phyloP scores from a whole-genome alignment of 345 rosid species.

The Murraya paniculata region DNA sequence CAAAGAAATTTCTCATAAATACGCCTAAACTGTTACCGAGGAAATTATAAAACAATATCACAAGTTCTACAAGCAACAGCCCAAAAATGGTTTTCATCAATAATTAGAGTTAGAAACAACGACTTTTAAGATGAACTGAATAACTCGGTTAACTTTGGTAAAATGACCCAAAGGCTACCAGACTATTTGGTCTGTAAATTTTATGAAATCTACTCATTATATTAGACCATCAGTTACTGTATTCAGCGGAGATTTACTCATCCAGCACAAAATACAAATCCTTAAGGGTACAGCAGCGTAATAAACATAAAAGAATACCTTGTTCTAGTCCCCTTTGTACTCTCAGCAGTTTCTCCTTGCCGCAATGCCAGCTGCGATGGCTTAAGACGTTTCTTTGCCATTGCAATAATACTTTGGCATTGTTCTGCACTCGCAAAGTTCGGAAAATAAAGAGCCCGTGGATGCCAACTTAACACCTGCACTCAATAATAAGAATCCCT shows the following conservation, averaged over 20 bases:
- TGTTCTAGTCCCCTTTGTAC: slow-evolving; percentile 66
- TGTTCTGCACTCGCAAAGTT: slow-evolving; percentile 62
- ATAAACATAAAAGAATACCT: slow-evolving; percentile 32
- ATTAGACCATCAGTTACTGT: neutral
- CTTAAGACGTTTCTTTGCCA: slow-evolving; percentile 47
- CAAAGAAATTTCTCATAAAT: slow-evolving; percentile 24
- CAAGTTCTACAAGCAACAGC: slow-evolving; percentile 4
- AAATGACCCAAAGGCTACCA: neutral
- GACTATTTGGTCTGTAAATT: no score
- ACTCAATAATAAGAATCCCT: slow-evolving; percentile 2
- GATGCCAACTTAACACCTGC: slow-evolving; percentile 76
- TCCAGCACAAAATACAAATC: neutral
- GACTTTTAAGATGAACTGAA: neutral
- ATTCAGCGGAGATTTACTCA: neutral
- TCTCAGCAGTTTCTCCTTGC: slow-evolving; percentile 69
- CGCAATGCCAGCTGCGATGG: slow-evolving; percentile 71
- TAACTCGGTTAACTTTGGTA: no score
- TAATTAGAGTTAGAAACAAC: slow-evolving; percentile 10
- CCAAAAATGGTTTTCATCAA: neutral
- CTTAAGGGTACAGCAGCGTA: neutral
- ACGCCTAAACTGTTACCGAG: slow-evolving; percentile 57
- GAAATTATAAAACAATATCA: slow-evolving; percentile 1
- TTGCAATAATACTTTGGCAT: slow-evolving; percentile 47
- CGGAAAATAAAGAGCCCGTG: slow-evolving; percentile 72
- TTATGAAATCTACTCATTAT: neutral